Evolutionary conservation across 2,329 filamentous ascomycete species (phyloP).

Genomic region (Pseudocercospora musae): DNA sequence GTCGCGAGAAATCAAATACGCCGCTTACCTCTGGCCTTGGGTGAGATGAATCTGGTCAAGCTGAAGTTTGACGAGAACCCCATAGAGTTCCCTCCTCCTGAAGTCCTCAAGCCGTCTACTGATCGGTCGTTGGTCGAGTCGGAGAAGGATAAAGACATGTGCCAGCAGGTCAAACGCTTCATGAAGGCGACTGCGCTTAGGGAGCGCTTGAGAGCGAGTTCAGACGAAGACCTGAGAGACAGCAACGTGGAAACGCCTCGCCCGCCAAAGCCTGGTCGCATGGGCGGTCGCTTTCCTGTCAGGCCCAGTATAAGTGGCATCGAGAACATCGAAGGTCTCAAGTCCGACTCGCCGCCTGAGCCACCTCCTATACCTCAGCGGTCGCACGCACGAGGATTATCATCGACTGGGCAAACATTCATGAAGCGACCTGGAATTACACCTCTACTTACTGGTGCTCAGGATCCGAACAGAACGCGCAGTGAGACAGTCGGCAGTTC

Average conservation of each 20-base stretch:
- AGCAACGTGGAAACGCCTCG: constrained; percentile 73
- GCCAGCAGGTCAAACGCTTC: constrained; percentile 58
- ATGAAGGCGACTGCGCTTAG: constrained; percentile 46
- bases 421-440: constrained; percentile 67
- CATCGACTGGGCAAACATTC: constrained; percentile 30
- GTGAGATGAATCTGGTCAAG: constrained; percentile 88
- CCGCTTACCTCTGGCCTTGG: constrained; percentile 76
- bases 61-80: constrained; percentile 89
- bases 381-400: constrained; percentile 68
- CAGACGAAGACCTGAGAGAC: constrained; percentile 51
- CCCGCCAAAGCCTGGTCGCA: constrained; percentile 56
- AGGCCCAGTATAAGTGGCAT: constrained; percentile 66
- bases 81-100: constrained; percentile 67
- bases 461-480: constrained; percentile 63
- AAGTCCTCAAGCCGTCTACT: constrained; percentile 36
- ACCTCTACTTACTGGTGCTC: constrained; percentile 61
- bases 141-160: constrained; percentile 59
- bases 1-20: constrained; percentile 84
- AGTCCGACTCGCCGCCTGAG: constrained; percentile 58
- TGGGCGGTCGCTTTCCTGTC: constrained; percentile 57
- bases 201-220: constrained; percentile 26
- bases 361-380: constrained; percentile 75
- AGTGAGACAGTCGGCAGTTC: constrained; percentile 55
- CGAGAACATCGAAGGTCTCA: constrained; percentile 56
- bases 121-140: constrained; percentile 48